Evolutionary conservation across 108 stramenopile genomes (phyloP).

Genomic region (Parmales sp.): DNA sequence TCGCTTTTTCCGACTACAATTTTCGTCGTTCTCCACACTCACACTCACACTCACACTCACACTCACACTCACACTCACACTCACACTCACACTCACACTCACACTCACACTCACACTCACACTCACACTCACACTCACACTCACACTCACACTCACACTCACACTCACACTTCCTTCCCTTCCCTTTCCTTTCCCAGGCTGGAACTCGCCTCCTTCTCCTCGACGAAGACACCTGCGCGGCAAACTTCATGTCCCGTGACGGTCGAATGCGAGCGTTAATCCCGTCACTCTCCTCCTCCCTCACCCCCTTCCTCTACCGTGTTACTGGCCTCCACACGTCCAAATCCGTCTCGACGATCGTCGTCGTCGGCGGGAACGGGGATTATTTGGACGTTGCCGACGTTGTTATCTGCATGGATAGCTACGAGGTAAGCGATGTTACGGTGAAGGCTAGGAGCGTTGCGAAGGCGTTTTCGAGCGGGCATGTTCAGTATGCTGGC

Average conservation of each 20-base stretch:
- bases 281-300: slow-evolving; percentile 73
- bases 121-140: no score
- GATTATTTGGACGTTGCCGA: slow-evolving; percentile 92
- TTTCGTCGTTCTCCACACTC: no score
- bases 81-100: no score
- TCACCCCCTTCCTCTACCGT: slow-evolving; percentile 83
- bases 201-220: no score
- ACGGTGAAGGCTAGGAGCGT: slow-evolving; percentile 65
- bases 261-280: slow-evolving; percentile 83
- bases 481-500: slow-evolving; percentile 82
- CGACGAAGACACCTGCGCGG: slow-evolving; percentile 89
- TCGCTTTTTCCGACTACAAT: no score
- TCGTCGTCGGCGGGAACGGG: slow-evolving; percentile 94
- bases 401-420: slow-evolving; percentile 73
- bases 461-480: slow-evolving; percentile 68
- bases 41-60: no score
- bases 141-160: no score
- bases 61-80: no score
- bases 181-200: no score
- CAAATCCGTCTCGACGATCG: slow-evolving; percentile 60
- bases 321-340: slow-evolving; percentile 60
- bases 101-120: no score
- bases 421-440: slow-evolving; percentile 71
- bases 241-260: slow-evolving; percentile 93
- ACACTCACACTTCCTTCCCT: no score